Conservation (phyloP, 305 asterid species). For the Rubia peregrina region DNA sequence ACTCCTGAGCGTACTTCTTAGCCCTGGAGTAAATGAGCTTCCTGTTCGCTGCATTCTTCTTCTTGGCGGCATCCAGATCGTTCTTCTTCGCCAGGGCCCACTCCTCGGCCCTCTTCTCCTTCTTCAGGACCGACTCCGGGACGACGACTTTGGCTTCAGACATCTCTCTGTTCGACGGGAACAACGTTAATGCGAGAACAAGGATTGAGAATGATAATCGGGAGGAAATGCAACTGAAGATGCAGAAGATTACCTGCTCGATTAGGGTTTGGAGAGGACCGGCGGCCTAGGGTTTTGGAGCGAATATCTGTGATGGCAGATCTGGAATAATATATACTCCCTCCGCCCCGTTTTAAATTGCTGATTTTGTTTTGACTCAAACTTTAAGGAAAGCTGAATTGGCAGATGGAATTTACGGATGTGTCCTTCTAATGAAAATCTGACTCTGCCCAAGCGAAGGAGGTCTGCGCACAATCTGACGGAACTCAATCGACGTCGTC, state of each 20-base stretch:
- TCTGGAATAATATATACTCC: too few relatives aligned
- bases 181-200: too few relatives aligned
- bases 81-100: conserved; percentile 63
- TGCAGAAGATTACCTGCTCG: background rate
- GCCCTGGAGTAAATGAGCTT: conserved; percentile 58
- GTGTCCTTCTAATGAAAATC: too few relatives aligned
- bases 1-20: conserved; percentile 50
- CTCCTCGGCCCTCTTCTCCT: conserved; percentile 60
- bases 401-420: too few relatives aligned
- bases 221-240: background rate
- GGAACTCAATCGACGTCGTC: too few relatives aligned
- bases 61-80: conserved; percentile 41
- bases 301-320: too few relatives aligned
- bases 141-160: conserved; percentile 29
- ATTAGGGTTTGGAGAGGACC: background rate
- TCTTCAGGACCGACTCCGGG: conserved; percentile 66
- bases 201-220: too few relatives aligned
- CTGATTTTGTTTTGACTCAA: too few relatives aligned
- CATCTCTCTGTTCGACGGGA: conserved; percentile 22
- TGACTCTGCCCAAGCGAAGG: too few relatives aligned
- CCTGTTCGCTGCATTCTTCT: conserved; percentile 50
- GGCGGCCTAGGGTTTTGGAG: background rate
- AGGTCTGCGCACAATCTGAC: too few relatives aligned
- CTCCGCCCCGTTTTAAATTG: too few relatives aligned
- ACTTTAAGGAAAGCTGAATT: too few relatives aligned